phyloP scores from a whole-genome alignment of 805 yeast species.

The Metschnikowia santaceciliae region DNA sequence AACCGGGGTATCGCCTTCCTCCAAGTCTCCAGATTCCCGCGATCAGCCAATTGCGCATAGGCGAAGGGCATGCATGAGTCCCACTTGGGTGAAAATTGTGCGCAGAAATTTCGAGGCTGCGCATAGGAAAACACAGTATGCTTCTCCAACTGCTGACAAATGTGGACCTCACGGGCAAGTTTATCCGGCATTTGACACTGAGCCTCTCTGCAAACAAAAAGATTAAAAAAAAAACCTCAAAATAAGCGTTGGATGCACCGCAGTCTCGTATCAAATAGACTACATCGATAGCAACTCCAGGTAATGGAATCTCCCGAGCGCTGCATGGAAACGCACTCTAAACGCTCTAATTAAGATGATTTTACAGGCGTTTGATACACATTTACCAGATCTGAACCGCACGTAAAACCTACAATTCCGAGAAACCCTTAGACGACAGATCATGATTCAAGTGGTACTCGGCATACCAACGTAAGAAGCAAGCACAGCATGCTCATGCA shows the following conservation, averaged over 20 bases:
- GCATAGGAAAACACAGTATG: neutral
- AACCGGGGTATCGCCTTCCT: neutral
- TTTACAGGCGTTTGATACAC: neutral
- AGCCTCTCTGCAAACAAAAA: neutral
- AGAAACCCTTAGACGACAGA: no score
- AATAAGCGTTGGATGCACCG: neutral
- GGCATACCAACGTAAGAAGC: neutral
- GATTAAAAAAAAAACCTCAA: neutral
- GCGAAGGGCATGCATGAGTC: neutral
- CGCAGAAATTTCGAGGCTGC: neutral
- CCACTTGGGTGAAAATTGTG: neutral
- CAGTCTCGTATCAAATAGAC: neutral
- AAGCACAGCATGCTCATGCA: neutral
- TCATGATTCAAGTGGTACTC: neutral
- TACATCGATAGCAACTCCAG: no score
- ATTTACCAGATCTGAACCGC: neutral
- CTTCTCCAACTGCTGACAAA: neutral
- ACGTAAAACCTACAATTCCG: neutral
- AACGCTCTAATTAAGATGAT: neutral
- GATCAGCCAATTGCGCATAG: conserved; percentile 1
- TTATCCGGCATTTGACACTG: neutral
- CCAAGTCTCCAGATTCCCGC: neutral
- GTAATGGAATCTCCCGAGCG: neutral
- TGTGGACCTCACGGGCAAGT: neutral
- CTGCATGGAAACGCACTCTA: neutral